Percentiles rank a stretch among this genome's conserved stretches.
phyloP scores from a whole-genome alignment of 164 flowering plant genomes.

The Tetracentron sinense region DNA sequence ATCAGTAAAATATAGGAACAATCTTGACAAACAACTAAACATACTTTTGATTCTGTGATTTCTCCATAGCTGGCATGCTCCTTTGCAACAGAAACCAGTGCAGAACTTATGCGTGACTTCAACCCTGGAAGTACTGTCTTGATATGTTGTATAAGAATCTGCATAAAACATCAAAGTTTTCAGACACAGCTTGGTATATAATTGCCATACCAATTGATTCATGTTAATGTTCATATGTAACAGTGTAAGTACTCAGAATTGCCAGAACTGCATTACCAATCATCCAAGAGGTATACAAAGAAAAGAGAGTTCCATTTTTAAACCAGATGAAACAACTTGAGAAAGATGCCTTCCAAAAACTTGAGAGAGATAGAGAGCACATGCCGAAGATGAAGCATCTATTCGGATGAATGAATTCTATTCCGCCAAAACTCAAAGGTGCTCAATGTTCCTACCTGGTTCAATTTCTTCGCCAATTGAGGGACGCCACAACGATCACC shows the following conservation, averaged over 20 bases:
- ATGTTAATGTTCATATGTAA: background rate
- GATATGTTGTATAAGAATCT: slow-evolving; percentile 90
- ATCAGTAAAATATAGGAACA: too few relatives aligned
- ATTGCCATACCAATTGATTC: background rate
- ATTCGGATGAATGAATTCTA: too few relatives aligned
- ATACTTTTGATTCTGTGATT: slow-evolving; percentile 81
- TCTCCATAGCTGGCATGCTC: slow-evolving; percentile 95
- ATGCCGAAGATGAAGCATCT: background rate
- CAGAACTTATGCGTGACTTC: slow-evolving; percentile 70
- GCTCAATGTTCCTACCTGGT: slow-evolving; percentile 56
- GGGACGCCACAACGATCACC: slow-evolving; percentile 95
- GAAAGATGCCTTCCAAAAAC: too few relatives aligned
- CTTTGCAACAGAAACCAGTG: slow-evolving; percentile 73
- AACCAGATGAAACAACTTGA: too few relatives aligned
- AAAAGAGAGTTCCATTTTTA: too few relatives aligned
- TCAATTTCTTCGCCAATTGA: slow-evolving; percentile 87
- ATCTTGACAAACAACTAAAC: slow-evolving; percentile 4
- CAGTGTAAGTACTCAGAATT: too few relatives aligned
- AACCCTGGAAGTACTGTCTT: slow-evolving; percentile 74
- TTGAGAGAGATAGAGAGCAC: background rate
- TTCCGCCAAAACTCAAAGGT: background rate
- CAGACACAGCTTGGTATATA: background rate
- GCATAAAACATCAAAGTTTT: slow-evolving; percentile 17
- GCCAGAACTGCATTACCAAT: too few relatives aligned
- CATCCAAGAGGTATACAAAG: too few relatives aligned